Percentiles rank a stretch among this genome's conserved stretches.
These are phyloP conservation scores for Fraxinus paxiana DNA, from an alignment of 305 asterid genomes.

Conservation along the genomic window DNA sequence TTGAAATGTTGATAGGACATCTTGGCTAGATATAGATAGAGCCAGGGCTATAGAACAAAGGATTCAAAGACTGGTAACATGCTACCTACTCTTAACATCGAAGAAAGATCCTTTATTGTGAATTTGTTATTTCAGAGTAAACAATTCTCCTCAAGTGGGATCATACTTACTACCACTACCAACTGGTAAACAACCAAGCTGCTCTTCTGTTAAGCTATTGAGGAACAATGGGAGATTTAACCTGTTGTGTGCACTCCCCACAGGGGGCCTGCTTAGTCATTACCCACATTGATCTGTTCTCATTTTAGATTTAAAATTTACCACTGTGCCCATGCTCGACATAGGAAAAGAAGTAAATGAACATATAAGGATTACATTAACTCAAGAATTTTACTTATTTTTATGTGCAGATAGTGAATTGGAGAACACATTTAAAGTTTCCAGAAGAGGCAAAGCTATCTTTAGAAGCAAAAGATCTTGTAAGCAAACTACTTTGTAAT, in stretches of 20 bases:
- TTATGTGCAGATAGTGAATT: slow-evolving; percentile 82
- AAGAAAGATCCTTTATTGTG: background rate
- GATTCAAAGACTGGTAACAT: background rate
- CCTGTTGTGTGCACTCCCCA: background rate
- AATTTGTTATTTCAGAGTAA: background rate
- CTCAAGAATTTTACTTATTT: slow-evolving; percentile 7
- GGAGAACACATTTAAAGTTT: slow-evolving; percentile 86
- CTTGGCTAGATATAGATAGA: background rate
- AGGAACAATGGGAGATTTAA: background rate
- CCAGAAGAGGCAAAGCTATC: slow-evolving; percentile 92
- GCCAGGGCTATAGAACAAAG: background rate
- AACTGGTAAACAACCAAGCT: background rate
- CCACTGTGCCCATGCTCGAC: background rate
- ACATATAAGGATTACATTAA: background rate
- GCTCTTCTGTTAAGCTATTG: background rate
- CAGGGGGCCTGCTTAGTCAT: background rate
- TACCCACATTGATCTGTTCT: background rate
- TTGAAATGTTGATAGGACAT: background rate
- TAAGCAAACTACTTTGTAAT: slow-evolving; percentile 78
- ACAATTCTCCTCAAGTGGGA: background rate
- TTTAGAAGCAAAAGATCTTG: slow-evolving; percentile 74
- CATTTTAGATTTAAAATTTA: background rate
- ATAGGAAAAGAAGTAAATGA: background rate
- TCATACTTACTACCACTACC: background rate
- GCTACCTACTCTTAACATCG: background rate